phyloP scores from a whole-genome alignment of 495 filamentous ascomycete genomes.

The Bacidia gigantensis region DNA sequence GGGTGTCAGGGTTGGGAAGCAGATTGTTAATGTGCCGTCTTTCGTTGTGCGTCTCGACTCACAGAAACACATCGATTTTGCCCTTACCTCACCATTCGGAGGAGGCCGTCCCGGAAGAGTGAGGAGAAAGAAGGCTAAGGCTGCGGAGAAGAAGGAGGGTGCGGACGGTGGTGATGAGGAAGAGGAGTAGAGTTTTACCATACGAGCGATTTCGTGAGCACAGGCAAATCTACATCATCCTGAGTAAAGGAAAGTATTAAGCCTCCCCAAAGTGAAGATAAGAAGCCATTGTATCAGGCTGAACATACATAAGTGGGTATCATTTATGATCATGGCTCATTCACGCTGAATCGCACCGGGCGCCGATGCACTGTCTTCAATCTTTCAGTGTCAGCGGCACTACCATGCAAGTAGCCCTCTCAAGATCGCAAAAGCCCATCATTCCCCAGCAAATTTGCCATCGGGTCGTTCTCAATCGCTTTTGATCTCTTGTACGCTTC shows the following conservation, averaged over 20 bases:
- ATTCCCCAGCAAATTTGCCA: conserved; percentile 61
- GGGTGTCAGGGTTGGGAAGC: conserved; percentile 70
- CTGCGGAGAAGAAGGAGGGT: conserved; percentile 79
- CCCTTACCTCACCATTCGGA: conserved; percentile 92
- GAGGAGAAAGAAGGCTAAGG: conserved; percentile 97
- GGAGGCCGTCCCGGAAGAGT: conserved; percentile 93
- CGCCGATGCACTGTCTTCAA: not conserved
- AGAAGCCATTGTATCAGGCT: not conserved
- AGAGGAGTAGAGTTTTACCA: conserved; percentile 43
- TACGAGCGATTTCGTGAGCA: conserved; percentile 12
- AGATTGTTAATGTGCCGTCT: conserved; percentile 99
- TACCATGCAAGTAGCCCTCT: not conserved
- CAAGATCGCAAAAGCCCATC: conserved; percentile 30
- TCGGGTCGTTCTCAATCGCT: conserved; percentile 62
- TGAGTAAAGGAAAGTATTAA: too few species aligned
- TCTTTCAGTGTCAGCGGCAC: not conserved
- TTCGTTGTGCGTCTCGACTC: conserved; percentile 99
- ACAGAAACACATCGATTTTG: conserved; percentile 99
- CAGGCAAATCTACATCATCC: not conserved
- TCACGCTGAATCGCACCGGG: not conserved
- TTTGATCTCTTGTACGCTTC: conserved; percentile 67
- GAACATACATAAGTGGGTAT: not conserved
- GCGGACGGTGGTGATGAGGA: conserved; percentile 82
- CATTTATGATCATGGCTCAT: not conserved
- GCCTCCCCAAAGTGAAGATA: not conserved